Base-by-base conservation (phyloP, 2,329 filamentous ascomycete genomes). In the Fusarium dlaminii region DNA sequence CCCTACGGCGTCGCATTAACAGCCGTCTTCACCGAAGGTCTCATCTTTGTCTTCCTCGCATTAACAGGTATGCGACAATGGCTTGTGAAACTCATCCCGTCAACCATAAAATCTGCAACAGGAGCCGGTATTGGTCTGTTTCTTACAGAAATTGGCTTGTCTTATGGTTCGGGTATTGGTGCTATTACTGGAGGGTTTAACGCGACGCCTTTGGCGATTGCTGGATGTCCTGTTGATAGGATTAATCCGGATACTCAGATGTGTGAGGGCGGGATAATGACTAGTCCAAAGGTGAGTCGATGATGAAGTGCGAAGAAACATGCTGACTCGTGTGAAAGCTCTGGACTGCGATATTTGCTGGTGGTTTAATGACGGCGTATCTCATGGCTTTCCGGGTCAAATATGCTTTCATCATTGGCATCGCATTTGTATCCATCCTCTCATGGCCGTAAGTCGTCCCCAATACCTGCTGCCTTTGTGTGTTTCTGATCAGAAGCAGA, bases 281-380 rank as follows among this genome's bases (percentile, higher is more conserved):
- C 74, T 10, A 76, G 66, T n/a, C 74, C 66, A 0, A 76, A 76
- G 69, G 66, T 67, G 49, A 22, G 40, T 27, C 1, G 15, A 1
- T 32, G 29, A 8, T 2, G 4, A 2, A 39, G 2, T 64, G 0
- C 6, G 8, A 17, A 2, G 9, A 2, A 11, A 32, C 0, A 34
- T 34, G 15, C 63, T 76, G 10, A 76, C 36, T 1, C 3, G 18
- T 1, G 10, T 4, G 4, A 6, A 27, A 76, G 69, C 57, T 96
- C 87, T 96, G 93, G 93, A 87, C 95, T 56, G 93, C 92, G 22
- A 93, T 96, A 74, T 94, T 95, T 84, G 92, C 91, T 73, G 93
- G 93, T 45, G 93, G 93, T 68, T 85, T 95, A 65, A 82, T 96
- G 45, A 95, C 93, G 1, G 90, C 90, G 20, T 85, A 95, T 75